These are phyloP conservation scores for Begonia fuchsioides DNA, from an alignment of 306 rosid genomes.

Conservation along the genomic window DNA sequence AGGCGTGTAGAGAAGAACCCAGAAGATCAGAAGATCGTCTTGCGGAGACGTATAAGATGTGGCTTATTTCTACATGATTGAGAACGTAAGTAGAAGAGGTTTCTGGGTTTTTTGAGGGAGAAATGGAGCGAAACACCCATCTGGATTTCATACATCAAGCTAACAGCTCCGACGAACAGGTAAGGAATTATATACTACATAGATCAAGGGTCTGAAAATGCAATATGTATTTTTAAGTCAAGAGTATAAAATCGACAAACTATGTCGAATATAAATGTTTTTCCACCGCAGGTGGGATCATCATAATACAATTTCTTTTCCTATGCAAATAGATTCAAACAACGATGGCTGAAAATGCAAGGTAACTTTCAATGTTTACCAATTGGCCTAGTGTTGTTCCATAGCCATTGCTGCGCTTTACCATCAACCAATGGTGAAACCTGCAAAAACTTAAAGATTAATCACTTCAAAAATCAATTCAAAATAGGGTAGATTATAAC, in stretches of 20 bases:
- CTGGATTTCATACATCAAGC: slow-evolving; percentile 71
- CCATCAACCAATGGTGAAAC: slow-evolving; percentile 75
- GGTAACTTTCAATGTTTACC: slow-evolving; percentile 10
- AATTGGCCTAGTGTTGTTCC: slow-evolving; percentile 68
- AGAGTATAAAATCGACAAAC: too few species aligned
- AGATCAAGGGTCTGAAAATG: too few species aligned
- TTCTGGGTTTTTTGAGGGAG: slow-evolving; percentile 17
- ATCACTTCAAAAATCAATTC: not conserved
- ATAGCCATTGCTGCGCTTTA: slow-evolving; percentile 69
- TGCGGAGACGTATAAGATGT: slow-evolving; percentile 42
- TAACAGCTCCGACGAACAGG: not conserved
- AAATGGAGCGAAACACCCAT: slow-evolving; percentile 26
- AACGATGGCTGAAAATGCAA: not conserved
- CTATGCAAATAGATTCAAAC: not conserved
- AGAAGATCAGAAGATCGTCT: slow-evolving; percentile 29
- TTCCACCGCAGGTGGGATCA: too few species aligned
- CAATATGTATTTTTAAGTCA: too few species aligned
- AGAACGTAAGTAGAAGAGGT: slow-evolving; percentile 28
- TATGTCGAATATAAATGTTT: too few species aligned
- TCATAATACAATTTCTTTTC: not conserved
- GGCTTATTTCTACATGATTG: slow-evolving; percentile 32
- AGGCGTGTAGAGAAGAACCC: slow-evolving; percentile 78
- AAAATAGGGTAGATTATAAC: not conserved
- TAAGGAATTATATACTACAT: too few species aligned
- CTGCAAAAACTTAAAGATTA: slow-evolving; percentile 18